Percentiles rank a stretch among this genome's conserved stretches.
Evolutionary conservation across 2,329 filamentous ascomycete species (phyloP).

Genomic region (Microsporum audouinii): DNA sequence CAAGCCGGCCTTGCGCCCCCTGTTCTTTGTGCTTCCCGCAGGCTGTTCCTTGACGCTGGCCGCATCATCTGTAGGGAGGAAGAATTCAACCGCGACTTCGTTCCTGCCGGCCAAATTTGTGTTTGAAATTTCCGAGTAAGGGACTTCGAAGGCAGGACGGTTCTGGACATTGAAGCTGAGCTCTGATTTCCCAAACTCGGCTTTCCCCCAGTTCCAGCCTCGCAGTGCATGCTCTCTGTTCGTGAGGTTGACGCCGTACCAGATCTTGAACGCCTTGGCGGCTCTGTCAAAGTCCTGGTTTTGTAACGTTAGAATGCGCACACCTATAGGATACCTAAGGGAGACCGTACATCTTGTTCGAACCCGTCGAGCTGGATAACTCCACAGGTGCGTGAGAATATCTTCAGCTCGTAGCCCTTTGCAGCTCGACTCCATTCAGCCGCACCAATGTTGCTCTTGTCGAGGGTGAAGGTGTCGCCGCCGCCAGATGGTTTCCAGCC

Average conservation of each 20-base stretch:
- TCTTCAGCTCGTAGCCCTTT: slow-evolving; percentile 87
- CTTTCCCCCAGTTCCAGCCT: slow-evolving; percentile 99
- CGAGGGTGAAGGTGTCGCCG: slow-evolving; percentile 87
- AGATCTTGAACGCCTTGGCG: slow-evolving; percentile 89
- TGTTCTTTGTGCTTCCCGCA: slow-evolving; percentile 56
- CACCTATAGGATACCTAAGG: neutral
- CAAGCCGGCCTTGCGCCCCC: slow-evolving; percentile 80
- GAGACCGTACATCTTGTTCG: slow-evolving; percentile 55
- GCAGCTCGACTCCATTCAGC: slow-evolving; percentile 93
- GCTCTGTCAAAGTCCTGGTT: slow-evolving; percentile 74
- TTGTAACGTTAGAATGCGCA: slow-evolving; percentile 13
- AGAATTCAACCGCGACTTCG: slow-evolving; percentile 92
- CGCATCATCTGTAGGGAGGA: slow-evolving; percentile 58
- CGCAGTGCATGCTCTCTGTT: slow-evolving; percentile 86
- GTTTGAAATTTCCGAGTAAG: slow-evolving; percentile 94
- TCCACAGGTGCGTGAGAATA: slow-evolving; percentile 70
- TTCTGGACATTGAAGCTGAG: slow-evolving; percentile 95
- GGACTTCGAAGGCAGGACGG: slow-evolving; percentile 88
- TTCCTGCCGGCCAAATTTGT: slow-evolving; percentile 96
- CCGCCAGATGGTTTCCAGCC: slow-evolving; percentile 87
- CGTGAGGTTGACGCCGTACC: slow-evolving; percentile 90
- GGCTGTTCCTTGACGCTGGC: slow-evolving; percentile 62
- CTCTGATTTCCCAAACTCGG: slow-evolving; percentile 90
- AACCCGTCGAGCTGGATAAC: slow-evolving; percentile 94
- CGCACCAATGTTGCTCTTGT: slow-evolving; percentile 68